A percentile compares a stretch with the other conserved stretches of the same genome.
Conservation (phyloP, 2,329 filamentous ascomycete species). For the Periconia sp. region DNA sequence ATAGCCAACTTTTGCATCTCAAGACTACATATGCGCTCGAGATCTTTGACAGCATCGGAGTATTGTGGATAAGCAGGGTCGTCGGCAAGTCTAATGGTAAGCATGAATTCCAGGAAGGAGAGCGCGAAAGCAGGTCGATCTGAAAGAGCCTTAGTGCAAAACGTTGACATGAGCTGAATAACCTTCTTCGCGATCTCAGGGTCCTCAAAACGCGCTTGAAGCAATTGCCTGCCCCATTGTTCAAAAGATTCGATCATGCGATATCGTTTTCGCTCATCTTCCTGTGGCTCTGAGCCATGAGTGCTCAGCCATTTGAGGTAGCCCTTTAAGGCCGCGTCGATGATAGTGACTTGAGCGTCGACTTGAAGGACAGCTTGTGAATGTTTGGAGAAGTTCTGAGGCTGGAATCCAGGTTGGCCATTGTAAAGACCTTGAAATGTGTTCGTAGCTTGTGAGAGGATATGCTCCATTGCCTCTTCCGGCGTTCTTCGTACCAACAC, state of each 20-base stretch:
- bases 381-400: conserved; percentile 63
- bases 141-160: conserved; percentile 81
- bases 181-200: conserved; percentile 83
- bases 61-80: conserved; percentile 74
- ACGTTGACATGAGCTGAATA: conserved; percentile 81
- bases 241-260: conserved; percentile 70
- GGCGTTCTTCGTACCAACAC: conserved; percentile 81
- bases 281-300: conserved; percentile 58
- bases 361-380: conserved; percentile 77
- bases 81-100: conserved; percentile 79
- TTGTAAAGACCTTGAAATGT: conserved; percentile 78
- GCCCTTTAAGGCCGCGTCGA: conserved; percentile 87
- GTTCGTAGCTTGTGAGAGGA: conserved; percentile 78
- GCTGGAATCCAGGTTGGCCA: conserved; percentile 68
- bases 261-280: conserved; percentile 57
- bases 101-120: conserved; percentile 87
- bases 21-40: conserved; percentile 82
- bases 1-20: conserved; percentile 88
- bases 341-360: conserved; percentile 87
- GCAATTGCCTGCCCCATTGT: conserved; percentile 73
- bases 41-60: conserved; percentile 86
- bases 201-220: conserved; percentile 78
- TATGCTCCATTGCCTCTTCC: conserved; percentile 84
- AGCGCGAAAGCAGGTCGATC: conserved; percentile 82
- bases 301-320: conserved; percentile 78